phyloP scores from a whole-genome alignment of 148 eudicot genomes.

The Fagopyrum tataricum region DNA sequence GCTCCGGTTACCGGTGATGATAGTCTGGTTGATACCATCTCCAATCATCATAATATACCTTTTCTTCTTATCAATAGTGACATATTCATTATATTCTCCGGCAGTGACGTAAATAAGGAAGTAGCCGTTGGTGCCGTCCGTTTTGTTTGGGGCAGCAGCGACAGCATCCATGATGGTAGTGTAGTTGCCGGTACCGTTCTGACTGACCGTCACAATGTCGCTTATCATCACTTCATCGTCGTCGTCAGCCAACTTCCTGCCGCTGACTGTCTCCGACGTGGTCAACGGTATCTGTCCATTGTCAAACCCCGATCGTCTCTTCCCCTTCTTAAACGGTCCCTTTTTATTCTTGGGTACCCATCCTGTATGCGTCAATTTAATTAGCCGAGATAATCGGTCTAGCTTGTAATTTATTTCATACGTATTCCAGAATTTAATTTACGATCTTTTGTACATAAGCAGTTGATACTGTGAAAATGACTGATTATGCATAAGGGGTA shows the following conservation, averaged over 20 bases:
- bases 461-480: no score
- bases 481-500: no score
- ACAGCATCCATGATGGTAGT: constrained; percentile 52
- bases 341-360: constrained; percentile 47
- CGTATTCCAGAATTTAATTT: no score
- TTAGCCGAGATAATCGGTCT: background rate
- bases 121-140: constrained; percentile 40
- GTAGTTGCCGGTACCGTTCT: constrained; percentile 40
- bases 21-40: constrained; percentile 73
- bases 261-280: constrained; percentile 35
- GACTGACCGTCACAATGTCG: constrained; percentile 25
- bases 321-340: constrained; percentile 22
- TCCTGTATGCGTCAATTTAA: background rate
- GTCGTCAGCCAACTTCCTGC: constrained; percentile 29
- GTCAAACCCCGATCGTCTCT: no score
- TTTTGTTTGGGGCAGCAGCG: constrained; percentile 46
- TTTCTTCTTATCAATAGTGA: constrained; percentile 51
- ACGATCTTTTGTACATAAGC: no score
- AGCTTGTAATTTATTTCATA: no score
- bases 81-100: constrained; percentile 67
- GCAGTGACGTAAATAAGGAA: constrained; percentile 58
- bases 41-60: constrained; percentile 47
- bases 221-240: constrained; percentile 25
- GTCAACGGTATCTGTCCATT: background rate
- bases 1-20: constrained; percentile 71